phyloP scores from a whole-genome alignment of 2,329 filamentous ascomycete genomes.

The Lachnellula suecica region DNA sequence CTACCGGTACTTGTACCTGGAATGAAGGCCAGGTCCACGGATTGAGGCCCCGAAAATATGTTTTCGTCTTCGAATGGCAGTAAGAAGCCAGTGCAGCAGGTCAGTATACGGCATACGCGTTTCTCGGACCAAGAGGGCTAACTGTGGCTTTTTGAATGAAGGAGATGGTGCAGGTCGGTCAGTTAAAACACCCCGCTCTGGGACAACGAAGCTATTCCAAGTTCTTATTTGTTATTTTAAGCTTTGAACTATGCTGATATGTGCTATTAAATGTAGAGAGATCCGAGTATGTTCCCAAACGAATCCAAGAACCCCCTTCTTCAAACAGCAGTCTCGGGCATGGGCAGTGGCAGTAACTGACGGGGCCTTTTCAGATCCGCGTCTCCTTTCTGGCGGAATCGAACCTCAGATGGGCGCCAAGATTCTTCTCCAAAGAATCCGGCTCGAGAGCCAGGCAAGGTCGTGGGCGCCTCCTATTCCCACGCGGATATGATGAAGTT shows the following conservation, averaged over 20 bases:
- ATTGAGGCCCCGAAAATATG: conserved; percentile 41
- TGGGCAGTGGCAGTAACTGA: conserved; percentile 14
- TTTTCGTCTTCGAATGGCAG: conserved; percentile 63
- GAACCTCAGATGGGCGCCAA: conserved; percentile 55
- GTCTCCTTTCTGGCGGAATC: conserved; percentile 83
- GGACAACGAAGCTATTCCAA: neutral
- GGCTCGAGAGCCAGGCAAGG: conserved; percentile 64
- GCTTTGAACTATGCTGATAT: conserved; percentile 16
- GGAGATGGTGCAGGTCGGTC: conserved; percentile 99
- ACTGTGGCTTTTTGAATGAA: conserved; percentile 43
- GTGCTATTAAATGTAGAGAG: conserved; percentile 45
- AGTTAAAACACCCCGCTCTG: conserved; percentile 43
- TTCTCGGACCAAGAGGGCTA: conserved; percentile 14
- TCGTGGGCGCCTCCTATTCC: conserved; percentile 93
- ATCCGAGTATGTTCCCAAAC: conserved; percentile 56
- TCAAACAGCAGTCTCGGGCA: neutral
- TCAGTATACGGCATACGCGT: conserved; percentile 40
- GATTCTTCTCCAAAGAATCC: conserved; percentile 52
- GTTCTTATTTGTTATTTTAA: conserved; percentile 2
- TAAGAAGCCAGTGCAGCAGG: conserved; percentile 73
- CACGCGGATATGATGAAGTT: conserved; percentile 94
- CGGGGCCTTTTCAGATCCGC: conserved; percentile 58
- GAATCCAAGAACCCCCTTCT: neutral
- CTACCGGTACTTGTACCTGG: too few relatives aligned
- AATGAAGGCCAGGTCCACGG: neutral